Evolutionary conservation across 345 rosid species (phyloP).

Genomic region (Carallia brachiata): DNA sequence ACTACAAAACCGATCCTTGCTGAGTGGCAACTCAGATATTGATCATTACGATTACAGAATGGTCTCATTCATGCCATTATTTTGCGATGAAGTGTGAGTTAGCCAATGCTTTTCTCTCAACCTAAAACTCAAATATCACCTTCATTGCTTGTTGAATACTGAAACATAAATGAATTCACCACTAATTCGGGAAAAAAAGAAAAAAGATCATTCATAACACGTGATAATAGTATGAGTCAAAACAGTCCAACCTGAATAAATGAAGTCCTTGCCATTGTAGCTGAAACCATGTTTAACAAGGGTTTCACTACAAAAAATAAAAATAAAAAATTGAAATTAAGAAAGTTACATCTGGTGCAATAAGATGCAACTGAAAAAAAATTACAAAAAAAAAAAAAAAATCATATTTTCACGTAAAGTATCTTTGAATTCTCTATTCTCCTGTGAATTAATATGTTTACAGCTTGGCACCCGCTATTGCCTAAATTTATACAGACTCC

Average conservation of each 20-base stretch:
- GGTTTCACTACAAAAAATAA: slow-evolving; percentile 49
- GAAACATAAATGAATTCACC: slow-evolving; percentile 1
- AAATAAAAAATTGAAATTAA: neutral
- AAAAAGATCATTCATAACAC: neutral
- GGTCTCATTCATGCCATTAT: neutral
- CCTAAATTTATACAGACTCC: no score
- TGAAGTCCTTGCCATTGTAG: slow-evolving; percentile 87
- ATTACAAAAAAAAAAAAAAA: slow-evolving; percentile 5
- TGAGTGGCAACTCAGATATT: no score
- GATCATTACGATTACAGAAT: neutral
- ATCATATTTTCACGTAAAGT: neutral
- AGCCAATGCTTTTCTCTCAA: neutral
- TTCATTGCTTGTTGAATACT: neutral
- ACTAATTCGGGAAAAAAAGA: neutral
- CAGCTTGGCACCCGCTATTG: no score
- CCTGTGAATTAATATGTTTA: no score
- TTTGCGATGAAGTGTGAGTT: neutral
- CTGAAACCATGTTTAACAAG: slow-evolving; percentile 74
- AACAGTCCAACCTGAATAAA: slow-evolving; percentile 69
- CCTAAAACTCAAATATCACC: neutral
- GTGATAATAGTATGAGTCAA: neutral
- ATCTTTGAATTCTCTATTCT: no score
- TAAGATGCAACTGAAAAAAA: neutral
- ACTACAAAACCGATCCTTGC: no score
- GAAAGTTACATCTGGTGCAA: slow-evolving; percentile 6